A percentile compares a stretch with the other conserved stretches of the same genome.
Conservation (phyloP, 768 basidiomycete genomes). For the Tulasnella calospora region DNA sequence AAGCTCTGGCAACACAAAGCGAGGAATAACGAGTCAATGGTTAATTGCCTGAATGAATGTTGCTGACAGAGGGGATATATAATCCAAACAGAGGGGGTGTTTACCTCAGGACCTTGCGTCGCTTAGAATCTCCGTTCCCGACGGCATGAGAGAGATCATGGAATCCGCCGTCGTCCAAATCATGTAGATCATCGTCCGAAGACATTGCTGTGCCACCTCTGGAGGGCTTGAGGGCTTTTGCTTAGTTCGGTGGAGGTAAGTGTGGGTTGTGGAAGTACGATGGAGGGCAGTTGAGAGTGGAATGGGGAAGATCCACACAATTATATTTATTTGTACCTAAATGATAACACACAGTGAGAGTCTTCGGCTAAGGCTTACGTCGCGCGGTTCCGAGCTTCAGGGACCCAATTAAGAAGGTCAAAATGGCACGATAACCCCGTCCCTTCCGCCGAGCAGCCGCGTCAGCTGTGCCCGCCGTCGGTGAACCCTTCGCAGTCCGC, state of each 20-base stretch:
- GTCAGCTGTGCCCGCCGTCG: background rate
- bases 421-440: background rate
- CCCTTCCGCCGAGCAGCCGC: background rate
- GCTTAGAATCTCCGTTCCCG: constrained; percentile 8
- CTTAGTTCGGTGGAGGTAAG: background rate
- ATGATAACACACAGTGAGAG: background rate
- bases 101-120: constrained; percentile 20
- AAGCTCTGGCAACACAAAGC: constrained; percentile 44
- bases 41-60: background rate
- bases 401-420: background rate
- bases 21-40: background rate
- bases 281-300: background rate
- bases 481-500: background rate
- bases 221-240: constrained; percentile 4
- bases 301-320: background rate
- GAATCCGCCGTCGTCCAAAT: background rate
- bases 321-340: constrained; percentile 11
- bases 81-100: background rate
- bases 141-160: constrained; percentile 6
- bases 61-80: background rate
- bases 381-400: background rate
- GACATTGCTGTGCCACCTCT: constrained; percentile 11
- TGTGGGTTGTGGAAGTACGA: background rate
- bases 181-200: constrained; percentile 22
- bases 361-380: background rate